Conservation (phyloP, 2,329 filamentous ascomycete genomes). For the Lachnellula suecica region DNA sequence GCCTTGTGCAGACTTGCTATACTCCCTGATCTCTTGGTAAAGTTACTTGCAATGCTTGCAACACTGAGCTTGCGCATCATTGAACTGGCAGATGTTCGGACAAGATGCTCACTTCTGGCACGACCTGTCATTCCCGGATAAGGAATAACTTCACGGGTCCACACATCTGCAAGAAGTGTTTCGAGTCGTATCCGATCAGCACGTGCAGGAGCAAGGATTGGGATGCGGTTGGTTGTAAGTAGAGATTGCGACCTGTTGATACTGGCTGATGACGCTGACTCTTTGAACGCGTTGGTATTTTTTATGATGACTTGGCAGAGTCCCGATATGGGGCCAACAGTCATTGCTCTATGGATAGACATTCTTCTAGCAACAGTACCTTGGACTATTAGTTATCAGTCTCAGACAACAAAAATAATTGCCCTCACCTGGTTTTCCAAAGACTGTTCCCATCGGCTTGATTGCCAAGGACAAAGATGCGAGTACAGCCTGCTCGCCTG, state of each 20-base stretch:
- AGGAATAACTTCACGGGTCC: slow-evolving; percentile 77
- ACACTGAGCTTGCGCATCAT: slow-evolving; percentile 88
- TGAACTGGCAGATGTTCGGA: slow-evolving; percentile 77
- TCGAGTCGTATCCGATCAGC: slow-evolving; percentile 79
- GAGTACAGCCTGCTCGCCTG: slow-evolving; percentile 49
- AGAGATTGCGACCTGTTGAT: slow-evolving; percentile 81
- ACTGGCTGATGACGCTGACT: slow-evolving; percentile 45
- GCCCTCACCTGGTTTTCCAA: slow-evolving; percentile 66
- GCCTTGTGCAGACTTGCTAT: slow-evolving; percentile 29
- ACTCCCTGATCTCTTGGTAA: slow-evolving; percentile 63
- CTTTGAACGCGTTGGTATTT: slow-evolving; percentile 72
- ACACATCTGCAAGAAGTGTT: slow-evolving; percentile 71
- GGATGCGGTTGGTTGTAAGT: slow-evolving; percentile 65
- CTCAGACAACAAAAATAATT: neutral
- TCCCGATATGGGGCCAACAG: slow-evolving; percentile 66
- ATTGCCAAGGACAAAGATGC: slow-evolving; percentile 69
- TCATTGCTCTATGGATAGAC: slow-evolving; percentile 78
- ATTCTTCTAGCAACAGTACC: slow-evolving; percentile 64
- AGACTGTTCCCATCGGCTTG: slow-evolving; percentile 71
- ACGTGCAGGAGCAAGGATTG: slow-evolving; percentile 71
- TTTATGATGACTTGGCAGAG: slow-evolving; percentile 80
- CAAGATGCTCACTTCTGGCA: slow-evolving; percentile 66
- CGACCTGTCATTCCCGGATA: slow-evolving; percentile 76
- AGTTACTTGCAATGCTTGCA: slow-evolving; percentile 74
- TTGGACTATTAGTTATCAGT: slow-evolving; percentile 26